Evolutionary conservation across 306 rosid species (phyloP).

Genomic region (Rosa lucieae): DNA sequence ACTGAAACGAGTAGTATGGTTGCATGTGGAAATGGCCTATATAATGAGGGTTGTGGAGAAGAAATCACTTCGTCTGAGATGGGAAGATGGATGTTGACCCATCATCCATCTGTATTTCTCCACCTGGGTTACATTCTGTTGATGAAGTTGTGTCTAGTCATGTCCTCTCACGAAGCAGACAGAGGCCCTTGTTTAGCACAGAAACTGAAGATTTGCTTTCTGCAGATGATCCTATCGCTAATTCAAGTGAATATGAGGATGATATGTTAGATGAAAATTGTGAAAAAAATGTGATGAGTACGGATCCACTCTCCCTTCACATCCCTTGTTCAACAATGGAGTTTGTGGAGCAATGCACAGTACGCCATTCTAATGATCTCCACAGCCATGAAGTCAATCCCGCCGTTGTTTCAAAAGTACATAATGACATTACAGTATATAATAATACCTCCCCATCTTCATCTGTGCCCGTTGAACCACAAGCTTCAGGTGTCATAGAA

Average conservation of each 20-base stretch:
- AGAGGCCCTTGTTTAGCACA: slow-evolving; percentile 18
- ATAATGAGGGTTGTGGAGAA: slow-evolving; percentile 34
- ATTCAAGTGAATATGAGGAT: slow-evolving; percentile 23
- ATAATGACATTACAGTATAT: slow-evolving; percentile 28
- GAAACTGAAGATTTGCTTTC: slow-evolving; percentile 32
- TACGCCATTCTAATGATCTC: slow-evolving; percentile 27
- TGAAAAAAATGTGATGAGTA: slow-evolving; percentile 36
- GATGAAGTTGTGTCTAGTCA: slow-evolving; percentile 48
- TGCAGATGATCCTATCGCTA: background rate
- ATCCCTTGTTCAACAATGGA: slow-evolving; percentile 32
- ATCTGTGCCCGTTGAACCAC: slow-evolving; percentile 25
- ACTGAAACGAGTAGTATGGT: slow-evolving; percentile 24
- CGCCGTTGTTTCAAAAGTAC: slow-evolving; percentile 5
- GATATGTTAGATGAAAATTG: slow-evolving; percentile 23
- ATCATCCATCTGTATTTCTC: slow-evolving; percentile 47
- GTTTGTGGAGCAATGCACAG: slow-evolving; percentile 37
- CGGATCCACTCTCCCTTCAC: slow-evolving; percentile 32
- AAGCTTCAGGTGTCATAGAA: background rate
- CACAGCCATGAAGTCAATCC: slow-evolving; percentile 22
- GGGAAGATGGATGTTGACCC: slow-evolving; percentile 50
- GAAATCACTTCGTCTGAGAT: slow-evolving; percentile 43
- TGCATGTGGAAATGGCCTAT: slow-evolving; percentile 22
- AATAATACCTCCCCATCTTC: slow-evolving; percentile 14
- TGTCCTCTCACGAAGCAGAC: slow-evolving; percentile 18
- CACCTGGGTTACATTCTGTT: slow-evolving; percentile 46